Percentiles rank a stretch among this genome's conserved stretches.
phyloP scores from a whole-genome alignment of 75 land plant species.

The Cryptomeria japonica region DNA sequence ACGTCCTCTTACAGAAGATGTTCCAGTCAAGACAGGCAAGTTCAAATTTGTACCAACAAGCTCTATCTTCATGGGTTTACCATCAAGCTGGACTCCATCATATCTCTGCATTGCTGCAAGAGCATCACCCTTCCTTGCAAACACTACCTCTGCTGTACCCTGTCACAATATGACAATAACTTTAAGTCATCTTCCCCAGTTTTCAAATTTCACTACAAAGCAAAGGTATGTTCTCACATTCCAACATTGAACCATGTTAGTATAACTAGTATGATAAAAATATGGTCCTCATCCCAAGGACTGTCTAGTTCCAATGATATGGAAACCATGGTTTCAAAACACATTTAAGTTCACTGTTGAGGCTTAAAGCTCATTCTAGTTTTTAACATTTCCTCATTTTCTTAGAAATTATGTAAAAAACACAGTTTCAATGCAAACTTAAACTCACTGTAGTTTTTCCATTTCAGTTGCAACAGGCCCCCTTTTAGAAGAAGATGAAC shows the following conservation, averaged over 20 bases:
- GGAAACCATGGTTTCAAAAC: too few species aligned
- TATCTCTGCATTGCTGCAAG: constrained; percentile 48
- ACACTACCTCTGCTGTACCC: constrained; percentile 53
- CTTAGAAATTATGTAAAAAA: too few species aligned
- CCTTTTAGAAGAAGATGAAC: background rate
- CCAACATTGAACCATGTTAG: background rate
- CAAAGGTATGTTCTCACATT: background rate
- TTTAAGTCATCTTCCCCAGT: too few species aligned
- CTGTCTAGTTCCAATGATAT: background rate
- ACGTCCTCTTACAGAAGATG: constrained; percentile 10
- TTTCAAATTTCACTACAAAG: background rate
- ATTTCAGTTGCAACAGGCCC: background rate
- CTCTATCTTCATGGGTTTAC: constrained; percentile 47
- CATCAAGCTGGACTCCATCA: constrained; percentile 48
- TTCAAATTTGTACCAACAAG: constrained; percentile 32
- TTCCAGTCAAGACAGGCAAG: constrained; percentile 14
- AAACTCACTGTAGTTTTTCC: background rate
- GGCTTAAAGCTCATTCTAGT: background rate
- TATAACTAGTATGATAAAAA: background rate
- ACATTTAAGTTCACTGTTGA: too few species aligned
- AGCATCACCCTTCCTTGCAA: constrained; percentile 33
- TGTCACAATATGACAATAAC: constrained; percentile 10
- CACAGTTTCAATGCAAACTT: background rate
- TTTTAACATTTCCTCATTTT: too few species aligned
- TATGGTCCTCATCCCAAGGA: background rate